phyloP scores from a whole-genome alignment of 2,329 filamentous ascomycete genomes.

The Raffaelea ambrosiae region DNA sequence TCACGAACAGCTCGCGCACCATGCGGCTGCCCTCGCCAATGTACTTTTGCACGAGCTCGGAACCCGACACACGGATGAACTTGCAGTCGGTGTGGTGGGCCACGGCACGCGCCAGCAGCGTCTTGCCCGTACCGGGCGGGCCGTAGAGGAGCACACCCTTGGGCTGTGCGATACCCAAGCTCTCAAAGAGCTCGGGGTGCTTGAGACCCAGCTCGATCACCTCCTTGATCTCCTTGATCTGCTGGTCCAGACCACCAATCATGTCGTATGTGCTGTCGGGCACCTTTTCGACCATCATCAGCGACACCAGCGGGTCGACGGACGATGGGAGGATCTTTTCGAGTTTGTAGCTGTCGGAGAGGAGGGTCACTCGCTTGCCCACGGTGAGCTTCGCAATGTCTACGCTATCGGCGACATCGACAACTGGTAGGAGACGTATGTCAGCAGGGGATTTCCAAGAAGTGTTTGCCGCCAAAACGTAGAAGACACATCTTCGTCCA shows the following conservation, averaged over 20 bases:
- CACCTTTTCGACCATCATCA: slow-evolving; percentile 99
- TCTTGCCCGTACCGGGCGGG: slow-evolving; percentile 95
- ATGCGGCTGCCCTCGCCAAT: slow-evolving; percentile 97
- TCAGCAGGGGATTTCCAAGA: slow-evolving; percentile 8
- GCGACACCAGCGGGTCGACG: slow-evolving; percentile 93
- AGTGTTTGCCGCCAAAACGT: no score
- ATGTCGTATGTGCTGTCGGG: slow-evolving; percentile 99
- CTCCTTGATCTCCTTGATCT: slow-evolving; percentile 99
- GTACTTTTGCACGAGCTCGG: slow-evolving; percentile 97
- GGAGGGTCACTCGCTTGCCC: slow-evolving; percentile 91
- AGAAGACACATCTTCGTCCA: no score
- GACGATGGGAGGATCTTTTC: slow-evolving; percentile 98
- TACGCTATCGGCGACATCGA: slow-evolving; percentile 89
- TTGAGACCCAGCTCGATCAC: slow-evolving; percentile 98
- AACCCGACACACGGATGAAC: slow-evolving; percentile 95
- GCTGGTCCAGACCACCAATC: slow-evolving; percentile 97
- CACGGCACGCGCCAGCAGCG: slow-evolving; percentile 85
- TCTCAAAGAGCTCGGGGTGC: slow-evolving; percentile 97
- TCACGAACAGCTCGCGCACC: slow-evolving; percentile 98
- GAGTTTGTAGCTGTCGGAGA: slow-evolving; percentile 97
- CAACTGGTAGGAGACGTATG: slow-evolving; percentile 50
- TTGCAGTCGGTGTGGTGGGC: slow-evolving; percentile 99
- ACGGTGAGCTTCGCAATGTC: slow-evolving; percentile 93
- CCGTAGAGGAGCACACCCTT: slow-evolving; percentile 97
- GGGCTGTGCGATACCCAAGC: slow-evolving; percentile 95